Conservation (phyloP, 148 eudicot genomes). For the Talinum fruticosum region DNA sequence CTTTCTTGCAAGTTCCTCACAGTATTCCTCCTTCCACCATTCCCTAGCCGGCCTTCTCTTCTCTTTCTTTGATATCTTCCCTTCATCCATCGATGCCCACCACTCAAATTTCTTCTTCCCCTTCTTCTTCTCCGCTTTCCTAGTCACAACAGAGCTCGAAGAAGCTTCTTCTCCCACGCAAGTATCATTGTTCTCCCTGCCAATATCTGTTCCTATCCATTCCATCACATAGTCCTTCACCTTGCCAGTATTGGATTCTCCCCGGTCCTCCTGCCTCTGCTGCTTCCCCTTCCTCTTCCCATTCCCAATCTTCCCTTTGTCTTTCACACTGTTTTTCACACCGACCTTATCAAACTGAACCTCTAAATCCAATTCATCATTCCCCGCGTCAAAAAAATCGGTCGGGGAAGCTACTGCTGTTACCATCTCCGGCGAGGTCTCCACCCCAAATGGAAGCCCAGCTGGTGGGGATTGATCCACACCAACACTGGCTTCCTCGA, state of each 20-base stretch:
- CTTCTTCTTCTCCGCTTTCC: conserved; percentile 38
- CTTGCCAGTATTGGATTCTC: conserved; percentile 34
- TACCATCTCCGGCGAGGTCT: conserved; percentile 65
- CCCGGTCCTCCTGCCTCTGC: conserved; percentile 36
- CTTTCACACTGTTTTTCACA: conserved; percentile 11
- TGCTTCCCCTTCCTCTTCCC: conserved; percentile 21
- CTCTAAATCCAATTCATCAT: conserved; percentile 43
- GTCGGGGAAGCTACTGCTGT: conserved; percentile 39
- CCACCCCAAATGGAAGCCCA: conserved; percentile 35
- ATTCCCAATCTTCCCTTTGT: background rate
- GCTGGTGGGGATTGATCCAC: conserved; percentile 65
- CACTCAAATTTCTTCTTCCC: conserved; percentile 58
- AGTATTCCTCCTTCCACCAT: conserved; percentile 96
- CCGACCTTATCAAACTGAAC: conserved; percentile 32
- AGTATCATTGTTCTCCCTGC: conserved; percentile 47
- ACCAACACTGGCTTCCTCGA: conserved; percentile 51
- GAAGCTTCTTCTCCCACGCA: conserved; percentile 44
- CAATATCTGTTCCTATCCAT: conserved; percentile 81
- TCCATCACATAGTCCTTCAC: conserved; percentile 97
- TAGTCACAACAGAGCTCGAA: conserved; percentile 35
- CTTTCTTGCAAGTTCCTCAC: conserved; percentile 68
- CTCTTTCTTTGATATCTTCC: conserved; percentile 47
- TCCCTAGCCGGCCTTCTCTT: conserved; percentile 78
- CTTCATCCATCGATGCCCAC: conserved; percentile 77
- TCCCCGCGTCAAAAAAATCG: conserved; percentile 40